Evolutionary conservation across 2,329 filamentous ascomycete genomes (phyloP).

Genomic region (Aspergillus sp.): DNA sequence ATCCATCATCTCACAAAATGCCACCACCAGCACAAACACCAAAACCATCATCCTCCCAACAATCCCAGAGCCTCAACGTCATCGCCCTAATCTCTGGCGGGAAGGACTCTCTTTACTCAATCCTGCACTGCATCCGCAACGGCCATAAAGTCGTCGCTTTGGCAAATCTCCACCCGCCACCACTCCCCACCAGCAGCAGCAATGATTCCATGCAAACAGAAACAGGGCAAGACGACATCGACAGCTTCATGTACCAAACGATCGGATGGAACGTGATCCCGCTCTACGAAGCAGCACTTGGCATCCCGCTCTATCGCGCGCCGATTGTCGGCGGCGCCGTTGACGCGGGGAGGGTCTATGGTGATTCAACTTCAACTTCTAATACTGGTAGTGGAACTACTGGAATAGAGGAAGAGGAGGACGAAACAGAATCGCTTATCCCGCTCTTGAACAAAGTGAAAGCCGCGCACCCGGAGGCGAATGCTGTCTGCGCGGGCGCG

Average conservation of each 20-base stretch:
- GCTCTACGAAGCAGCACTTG: slow-evolving; percentile 76
- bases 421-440: slow-evolving; percentile 88
- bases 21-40: neutral
- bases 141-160: slow-evolving; percentile 84
- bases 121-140: slow-evolving; percentile 84
- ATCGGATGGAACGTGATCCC: slow-evolving; percentile 86
- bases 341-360: slow-evolving; percentile 72
- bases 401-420: slow-evolving; percentile 34
- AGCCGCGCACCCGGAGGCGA: slow-evolving; percentile 70
- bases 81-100: slow-evolving; percentile 93
- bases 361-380: slow-evolving; percentile 15
- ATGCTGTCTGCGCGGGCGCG: slow-evolving; percentile 85
- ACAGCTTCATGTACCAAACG: slow-evolving; percentile 99
- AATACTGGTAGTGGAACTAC: neutral
- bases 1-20: neutral
- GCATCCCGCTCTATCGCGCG: slow-evolving; percentile 79
- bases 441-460: slow-evolving; percentile 70
- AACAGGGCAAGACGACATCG: slow-evolving; percentile 62
- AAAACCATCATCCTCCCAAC: slow-evolving; percentile 37
- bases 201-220: neutral
- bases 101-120: slow-evolving; percentile 93
- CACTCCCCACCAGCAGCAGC: slow-evolving; percentile 3
- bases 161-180: slow-evolving; percentile 76
- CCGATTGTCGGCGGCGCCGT: slow-evolving; percentile 71
- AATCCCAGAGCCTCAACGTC: slow-evolving; percentile 59